Evolutionary conservation across 371 early-diverging fungal species (phyloP).

Genomic region (Mucor ambiguus): DNA sequence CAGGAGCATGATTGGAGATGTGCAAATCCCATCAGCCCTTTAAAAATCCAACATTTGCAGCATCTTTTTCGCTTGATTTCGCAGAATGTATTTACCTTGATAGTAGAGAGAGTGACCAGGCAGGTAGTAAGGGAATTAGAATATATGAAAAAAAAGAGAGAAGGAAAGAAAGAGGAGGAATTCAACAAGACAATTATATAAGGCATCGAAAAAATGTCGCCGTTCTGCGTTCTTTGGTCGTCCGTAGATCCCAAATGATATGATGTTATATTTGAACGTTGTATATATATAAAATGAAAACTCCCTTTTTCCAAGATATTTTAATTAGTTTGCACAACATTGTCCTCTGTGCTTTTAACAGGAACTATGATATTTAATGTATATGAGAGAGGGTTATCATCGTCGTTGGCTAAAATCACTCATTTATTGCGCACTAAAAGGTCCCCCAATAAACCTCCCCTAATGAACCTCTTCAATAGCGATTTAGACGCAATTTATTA

Average conservation of each 20-base stretch:
- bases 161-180: not conserved
- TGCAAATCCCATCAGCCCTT: not conserved
- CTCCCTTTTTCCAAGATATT: not conserved
- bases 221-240: not conserved
- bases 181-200: not conserved
- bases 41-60: not conserved
- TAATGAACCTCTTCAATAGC: slow-evolving; percentile 23
- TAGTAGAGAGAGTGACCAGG: not conserved
- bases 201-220: not conserved
- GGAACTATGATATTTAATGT: not conserved
- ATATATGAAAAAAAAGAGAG: slow-evolving; percentile 1
- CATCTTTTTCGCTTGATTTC: not conserved
- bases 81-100: not conserved
- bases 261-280: not conserved
- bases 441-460: slow-evolving; percentile 17
- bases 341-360: slow-evolving; percentile 1
- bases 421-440: slow-evolving; percentile 8
- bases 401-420: slow-evolving; percentile 21
- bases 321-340: slow-evolving; percentile 21
- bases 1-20: not conserved
- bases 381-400: not conserved
- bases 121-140: not conserved
- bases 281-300: not conserved
- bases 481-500: slow-evolving; percentile 22
- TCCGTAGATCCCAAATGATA: not conserved